A percentile compares a stretch with the other conserved stretches of the same genome.
Evolutionary conservation across 2,329 filamentous ascomycete species (phyloP).

Genomic region (Alternaria sp.): DNA sequence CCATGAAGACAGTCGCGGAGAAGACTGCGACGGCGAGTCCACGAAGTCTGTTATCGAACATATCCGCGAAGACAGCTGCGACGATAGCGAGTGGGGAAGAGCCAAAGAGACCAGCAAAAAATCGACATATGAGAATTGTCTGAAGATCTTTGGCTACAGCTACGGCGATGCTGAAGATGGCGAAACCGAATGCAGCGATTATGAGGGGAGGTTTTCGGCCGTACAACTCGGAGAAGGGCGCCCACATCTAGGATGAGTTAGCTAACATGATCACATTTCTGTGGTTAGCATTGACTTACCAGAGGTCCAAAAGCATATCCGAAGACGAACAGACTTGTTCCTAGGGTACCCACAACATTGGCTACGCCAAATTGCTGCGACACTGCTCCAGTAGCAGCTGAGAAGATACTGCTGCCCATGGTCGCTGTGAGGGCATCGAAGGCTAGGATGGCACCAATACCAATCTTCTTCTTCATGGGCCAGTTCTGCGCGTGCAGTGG

Average conservation of each 20-base stretch:
- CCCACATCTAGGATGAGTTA: no score
- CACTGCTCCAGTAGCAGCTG: conserved; percentile 44
- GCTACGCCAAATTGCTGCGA: conserved; percentile 42
- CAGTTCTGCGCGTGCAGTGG: conserved; percentile 91
- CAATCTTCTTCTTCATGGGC: conserved; percentile 78
- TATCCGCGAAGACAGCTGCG: conserved; percentile 65
- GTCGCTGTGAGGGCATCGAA: conserved; percentile 76
- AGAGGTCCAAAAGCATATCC: conserved; percentile 52
- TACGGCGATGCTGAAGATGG: conserved; percentile 60
- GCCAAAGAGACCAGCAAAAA: conserved; percentile 64
- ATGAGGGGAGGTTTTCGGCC: conserved; percentile 61
- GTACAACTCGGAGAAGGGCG: conserved; percentile 62
- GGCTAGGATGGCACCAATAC: conserved; percentile 73
- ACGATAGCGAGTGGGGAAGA: conserved; percentile 63
- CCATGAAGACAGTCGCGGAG: conserved; percentile 60
- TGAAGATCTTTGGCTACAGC: conserved; percentile 63
- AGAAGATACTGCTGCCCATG: conserved; percentile 66
- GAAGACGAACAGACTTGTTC: conserved; percentile 48
- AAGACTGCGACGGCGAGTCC: conserved; percentile 60
- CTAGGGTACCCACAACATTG: conserved; percentile 44
- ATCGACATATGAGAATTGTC: conserved; percentile 62
- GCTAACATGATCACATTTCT: no score
- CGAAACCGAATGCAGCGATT: conserved; percentile 60
- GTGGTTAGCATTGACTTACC: conserved; percentile 16
- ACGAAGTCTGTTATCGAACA: conserved; percentile 60